A percentile compares a stretch with the other conserved stretches of the same genome.
These are phyloP conservation scores for Mucor irregularis DNA, from an alignment of 371 early-diverging fungal species.

Conservation along the genomic window DNA sequence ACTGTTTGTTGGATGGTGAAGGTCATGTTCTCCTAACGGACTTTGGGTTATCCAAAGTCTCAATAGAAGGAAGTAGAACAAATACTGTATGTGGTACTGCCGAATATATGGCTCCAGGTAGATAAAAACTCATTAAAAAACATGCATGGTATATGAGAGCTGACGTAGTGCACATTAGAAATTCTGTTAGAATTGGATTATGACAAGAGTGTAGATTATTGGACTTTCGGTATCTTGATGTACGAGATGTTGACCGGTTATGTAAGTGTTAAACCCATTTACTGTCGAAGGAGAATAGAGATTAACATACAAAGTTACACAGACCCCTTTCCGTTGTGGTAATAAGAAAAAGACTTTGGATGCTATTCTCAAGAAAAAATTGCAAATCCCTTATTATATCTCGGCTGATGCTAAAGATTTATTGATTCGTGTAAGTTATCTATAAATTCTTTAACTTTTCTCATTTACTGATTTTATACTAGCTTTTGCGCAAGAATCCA, in stretches of 20 bases:
- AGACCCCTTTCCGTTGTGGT: conserved; percentile 76
- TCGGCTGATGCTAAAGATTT: conserved; percentile 68
- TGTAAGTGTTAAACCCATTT: conserved; percentile 21
- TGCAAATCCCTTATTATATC: conserved; percentile 74
- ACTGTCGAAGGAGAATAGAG: not conserved
- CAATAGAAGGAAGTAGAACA: conserved; percentile 62
- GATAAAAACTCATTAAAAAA: not conserved
- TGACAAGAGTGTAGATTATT: conserved; percentile 89
- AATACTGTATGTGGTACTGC: conserved; percentile 93
- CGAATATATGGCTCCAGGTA: conserved; percentile 73
- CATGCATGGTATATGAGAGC: too few relatives aligned
- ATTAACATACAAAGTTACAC: not conserved
- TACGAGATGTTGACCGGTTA: conserved; percentile 86
- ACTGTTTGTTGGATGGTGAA: conserved; percentile 76
- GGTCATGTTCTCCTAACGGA: conserved; percentile 89
- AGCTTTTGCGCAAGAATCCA: conserved; percentile 74
- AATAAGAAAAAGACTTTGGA: conserved; percentile 81
- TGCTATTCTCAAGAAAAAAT: conserved; percentile 75
- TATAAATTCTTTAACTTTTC: not conserved
- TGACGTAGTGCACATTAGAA: too few relatives aligned
- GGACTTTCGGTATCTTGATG: conserved; percentile 91
- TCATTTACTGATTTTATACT: not conserved
- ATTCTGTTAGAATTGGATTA: conserved; percentile 79
- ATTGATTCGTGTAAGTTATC: conserved; percentile 37
- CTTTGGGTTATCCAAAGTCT: conserved; percentile 89